A percentile compares a stretch with the other conserved stretches of the same genome.
phyloP scores from a whole-genome alignment of 352 stramenopile species.

The Pythium volutum region DNA sequence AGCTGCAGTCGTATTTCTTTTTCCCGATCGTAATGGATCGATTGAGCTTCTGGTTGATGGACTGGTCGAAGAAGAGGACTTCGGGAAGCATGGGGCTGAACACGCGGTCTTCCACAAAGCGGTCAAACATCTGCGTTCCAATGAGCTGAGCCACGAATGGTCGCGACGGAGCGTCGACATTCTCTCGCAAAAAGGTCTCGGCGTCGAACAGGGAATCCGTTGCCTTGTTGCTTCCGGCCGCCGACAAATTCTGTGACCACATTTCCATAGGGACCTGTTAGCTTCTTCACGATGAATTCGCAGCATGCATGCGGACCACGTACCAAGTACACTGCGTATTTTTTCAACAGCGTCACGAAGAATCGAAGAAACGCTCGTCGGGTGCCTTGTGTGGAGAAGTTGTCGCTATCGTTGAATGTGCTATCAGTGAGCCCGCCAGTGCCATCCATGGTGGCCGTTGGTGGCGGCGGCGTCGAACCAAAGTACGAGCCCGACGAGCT shows the following conservation, averaged over 20 bases:
- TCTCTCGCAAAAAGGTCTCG: conserved; percentile 67
- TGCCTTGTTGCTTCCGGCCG: conserved; percentile 31
- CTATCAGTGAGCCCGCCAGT: conserved; percentile 56
- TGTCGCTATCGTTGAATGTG: conserved; percentile 61
- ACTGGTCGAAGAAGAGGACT: conserved; percentile 84
- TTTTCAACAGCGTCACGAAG: conserved; percentile 80
- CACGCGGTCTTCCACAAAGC: conserved; percentile 77
- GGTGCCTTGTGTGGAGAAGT: conserved; percentile 63
- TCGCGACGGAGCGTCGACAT: conserved; percentile 51
- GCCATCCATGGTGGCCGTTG: conserved; percentile 27
- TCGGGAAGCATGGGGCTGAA: conserved; percentile 61
- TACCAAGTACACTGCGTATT: conserved; percentile 78
- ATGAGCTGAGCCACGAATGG: conserved; percentile 66
- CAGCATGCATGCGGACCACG: neutral
- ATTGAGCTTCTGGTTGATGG: conserved; percentile 86
- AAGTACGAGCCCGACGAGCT: conserved; percentile 30
- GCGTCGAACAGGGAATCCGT: conserved; percentile 51
- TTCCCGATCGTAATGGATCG: conserved; percentile 68
- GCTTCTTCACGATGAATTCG: neutral
- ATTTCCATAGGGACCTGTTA: neutral
- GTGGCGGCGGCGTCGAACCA: conserved; percentile 10
- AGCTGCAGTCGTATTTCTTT: conserved; percentile 83
- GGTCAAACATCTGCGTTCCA: conserved; percentile 81
- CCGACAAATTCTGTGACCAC: conserved; percentile 6
- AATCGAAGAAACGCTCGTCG: conserved; percentile 78